These are phyloP conservation scores for Nannochloropsis oceanica DNA, from an alignment of 108 stramenopile species.

Conservation along the genomic window DNA sequence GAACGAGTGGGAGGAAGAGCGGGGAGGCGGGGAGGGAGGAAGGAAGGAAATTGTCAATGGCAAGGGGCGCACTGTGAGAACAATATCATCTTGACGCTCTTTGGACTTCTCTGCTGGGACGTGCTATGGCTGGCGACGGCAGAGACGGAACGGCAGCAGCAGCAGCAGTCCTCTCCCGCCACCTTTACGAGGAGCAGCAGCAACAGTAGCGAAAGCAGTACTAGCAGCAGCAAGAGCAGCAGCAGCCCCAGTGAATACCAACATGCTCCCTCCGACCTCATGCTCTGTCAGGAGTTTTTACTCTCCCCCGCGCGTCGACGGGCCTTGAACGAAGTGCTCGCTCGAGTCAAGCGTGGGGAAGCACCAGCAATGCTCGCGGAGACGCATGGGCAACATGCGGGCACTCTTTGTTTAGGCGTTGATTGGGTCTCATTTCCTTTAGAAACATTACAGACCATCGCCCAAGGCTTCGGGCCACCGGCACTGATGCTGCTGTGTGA, in stretches of 20 bases:
- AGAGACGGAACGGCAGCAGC: no score
- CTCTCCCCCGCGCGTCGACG: neutral
- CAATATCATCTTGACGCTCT: neutral
- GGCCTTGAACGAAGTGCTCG: neutral
- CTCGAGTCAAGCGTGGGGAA: neutral
- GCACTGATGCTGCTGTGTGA: neutral
- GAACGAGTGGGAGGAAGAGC: no score
- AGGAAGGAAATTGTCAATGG: neutral
- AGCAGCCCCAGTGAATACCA: neutral
- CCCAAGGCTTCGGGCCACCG: neutral
- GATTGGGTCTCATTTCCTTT: neutral
- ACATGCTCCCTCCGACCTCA: neutral
- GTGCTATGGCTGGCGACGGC: neutral
- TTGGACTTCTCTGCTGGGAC: conserved; percentile 19
- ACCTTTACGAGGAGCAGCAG: neutral
- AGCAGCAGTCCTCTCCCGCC: neutral
- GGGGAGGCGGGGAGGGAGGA: neutral
- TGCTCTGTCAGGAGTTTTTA: neutral
- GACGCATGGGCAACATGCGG: neutral
- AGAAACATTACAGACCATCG: neutral
- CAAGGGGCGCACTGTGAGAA: neutral
- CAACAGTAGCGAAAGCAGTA: neutral
- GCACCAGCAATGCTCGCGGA: neutral
- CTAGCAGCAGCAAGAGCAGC: neutral
- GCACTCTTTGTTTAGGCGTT: neutral